Conservation (phyloP, 768 basidiomycete species). For the Amanita fuliginea region DNA sequence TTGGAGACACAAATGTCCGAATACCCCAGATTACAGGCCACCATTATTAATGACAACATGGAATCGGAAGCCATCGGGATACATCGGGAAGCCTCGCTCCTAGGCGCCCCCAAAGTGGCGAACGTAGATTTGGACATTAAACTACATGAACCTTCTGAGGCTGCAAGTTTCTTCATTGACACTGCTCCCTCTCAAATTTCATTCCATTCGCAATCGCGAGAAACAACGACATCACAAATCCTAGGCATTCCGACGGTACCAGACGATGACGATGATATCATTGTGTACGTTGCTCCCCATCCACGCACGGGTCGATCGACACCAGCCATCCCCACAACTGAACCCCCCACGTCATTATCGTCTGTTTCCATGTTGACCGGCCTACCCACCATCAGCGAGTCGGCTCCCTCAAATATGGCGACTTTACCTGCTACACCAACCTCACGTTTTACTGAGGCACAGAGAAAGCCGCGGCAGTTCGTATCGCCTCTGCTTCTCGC, state of each 20-base stretch:
- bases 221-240: constrained; percentile 11
- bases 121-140: too few species aligned
- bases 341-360: constrained; percentile 7
- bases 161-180: constrained; percentile 27
- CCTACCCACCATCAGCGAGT: background rate
- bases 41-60: background rate
- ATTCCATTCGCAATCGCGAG: constrained; percentile 7
- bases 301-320: constrained; percentile 27
- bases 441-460: background rate
- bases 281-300: constrained; percentile 71
- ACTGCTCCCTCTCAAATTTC: constrained; percentile 20
- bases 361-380: constrained; percentile 17
- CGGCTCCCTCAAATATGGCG: background rate
- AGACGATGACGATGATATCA: constrained; percentile 49
- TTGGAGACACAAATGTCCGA: background rate
- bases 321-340: constrained; percentile 5
- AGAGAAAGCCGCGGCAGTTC: constrained; percentile 6
- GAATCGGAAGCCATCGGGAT: background rate
- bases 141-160: background rate
- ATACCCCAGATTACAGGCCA: background rate
- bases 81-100: background rate
- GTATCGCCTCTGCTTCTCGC: constrained; percentile 4
- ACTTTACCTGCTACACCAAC: background rate
- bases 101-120: background rate
- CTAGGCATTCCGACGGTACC: constrained; percentile 11